Evolutionary conservation across 495 filamentous ascomycete genomes (phyloP), one percentile per base, ranked within the genome.

Genomic region (Polyplosphaeria fusca): DNA sequence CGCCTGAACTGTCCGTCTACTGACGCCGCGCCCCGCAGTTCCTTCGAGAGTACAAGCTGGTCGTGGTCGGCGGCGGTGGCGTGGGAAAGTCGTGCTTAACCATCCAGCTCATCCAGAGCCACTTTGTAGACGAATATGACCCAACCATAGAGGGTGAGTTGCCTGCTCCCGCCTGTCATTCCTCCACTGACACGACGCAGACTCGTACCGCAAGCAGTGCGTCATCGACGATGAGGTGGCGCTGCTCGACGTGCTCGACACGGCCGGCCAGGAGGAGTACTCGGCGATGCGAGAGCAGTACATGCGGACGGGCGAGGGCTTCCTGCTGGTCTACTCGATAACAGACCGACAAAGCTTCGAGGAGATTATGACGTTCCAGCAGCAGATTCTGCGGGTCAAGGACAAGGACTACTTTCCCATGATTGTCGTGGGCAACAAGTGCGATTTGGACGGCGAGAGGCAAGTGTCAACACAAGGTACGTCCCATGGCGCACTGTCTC

Each of bases 341-440:
- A 96, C 88, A 13, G 96, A 92, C 68, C 82, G 92, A 64, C 90
- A 96, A 73, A 93, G 88, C 60, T 97, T 97, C 69, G 91, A 97
- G 71, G 94, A 98, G 76, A 97, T 98, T 70, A 83, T 88, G 73
- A 95, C 90, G 30, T 96, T 96, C 72, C 91, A 97, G 74, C 91
- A 96, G 80, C 93, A 98, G 75, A 98, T 98, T 71, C 79, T 97
- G 50, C 78, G 93, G 60, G 93, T 98, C 63, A 98, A 98, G 79
- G 93, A 97, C 77, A 96, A 92, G 81, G 93, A 98, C 68, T 93
- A 94, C 70, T 97, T 98, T 77, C 93, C 93, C 60, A 96, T 98
- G 75, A 96, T 97, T 52, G 89, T 98, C 7, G 94, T 97, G n/a
- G 93, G 88, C 56, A 98, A 98, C 80, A 98, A 98, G 80, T 95